Evolutionary conservation across 768 basidiomycete genomes (phyloP), one percentile per base, ranked within the genome.

Genomic region (Trametes cingulata): DNA sequence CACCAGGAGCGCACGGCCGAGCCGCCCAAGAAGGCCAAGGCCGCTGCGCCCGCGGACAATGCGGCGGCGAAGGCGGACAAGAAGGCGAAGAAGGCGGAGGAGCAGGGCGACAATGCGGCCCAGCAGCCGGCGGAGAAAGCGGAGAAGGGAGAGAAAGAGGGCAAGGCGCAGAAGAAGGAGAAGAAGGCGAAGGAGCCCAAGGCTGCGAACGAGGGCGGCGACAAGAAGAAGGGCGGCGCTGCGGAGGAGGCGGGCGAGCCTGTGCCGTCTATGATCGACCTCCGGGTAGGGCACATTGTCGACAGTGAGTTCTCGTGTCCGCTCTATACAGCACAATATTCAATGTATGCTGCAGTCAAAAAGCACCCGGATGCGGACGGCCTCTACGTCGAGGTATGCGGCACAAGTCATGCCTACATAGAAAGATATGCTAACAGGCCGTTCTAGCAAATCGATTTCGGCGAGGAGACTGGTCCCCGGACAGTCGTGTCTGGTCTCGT

Each of bases 291-390:
- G 3, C 88, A 85, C 65, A 96, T 98, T 63, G 76, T 98, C 17
- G 91, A 97, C 71, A 85, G 95, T 96, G 66, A 70, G 85, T 74
- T 33, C 6, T 35, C 29, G 52, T 33, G 25, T n/a, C 27, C 0
- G 22, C 17, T 40, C 14, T 35, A 8, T 40, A 14, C 22, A 24
- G 25, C 37, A 9, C 27, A 15, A 15, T 40, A 22, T 49, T 51
- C 49, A 6, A 61, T 10, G 13, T 45, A n/a, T 6, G 9, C 19
- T 45, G 10, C 69, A 96, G 96, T 98, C 68, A 87, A 86, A 75
- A 93, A 91, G 68, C 97, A 99, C 71, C 96, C 97, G 15, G 97
- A 99, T 69, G 97, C 97, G 2, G 97, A 98, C 69, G 87, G 93
- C 50, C 82, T 99, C n/a, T 99, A 98, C 70, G 85, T 98, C 61